phyloP scores from a whole-genome alignment of 139 green algal genomes.

The Nannochloris sp. region DNA sequence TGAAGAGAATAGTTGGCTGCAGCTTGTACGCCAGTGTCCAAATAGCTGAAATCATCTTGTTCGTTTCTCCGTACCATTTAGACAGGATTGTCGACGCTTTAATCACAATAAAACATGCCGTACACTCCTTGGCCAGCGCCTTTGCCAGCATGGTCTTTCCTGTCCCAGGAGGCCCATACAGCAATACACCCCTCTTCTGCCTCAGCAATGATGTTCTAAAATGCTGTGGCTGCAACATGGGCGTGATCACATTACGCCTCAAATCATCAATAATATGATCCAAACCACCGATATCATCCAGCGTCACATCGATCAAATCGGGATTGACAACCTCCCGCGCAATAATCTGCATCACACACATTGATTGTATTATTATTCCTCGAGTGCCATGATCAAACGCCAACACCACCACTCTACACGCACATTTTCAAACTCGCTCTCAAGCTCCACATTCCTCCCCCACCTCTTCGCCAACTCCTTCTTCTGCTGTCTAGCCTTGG shows the following conservation, averaged over 20 bases:
- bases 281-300: constrained; percentile 72
- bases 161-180: constrained; percentile 89
- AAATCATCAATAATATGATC: constrained; percentile 57
- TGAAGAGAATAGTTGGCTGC: constrained; percentile 92
- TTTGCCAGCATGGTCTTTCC: constrained; percentile 92
- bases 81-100: constrained; percentile 67
- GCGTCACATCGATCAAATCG: constrained; percentile 53
- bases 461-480: constrained; percentile 32
- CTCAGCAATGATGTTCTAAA: constrained; percentile 73
- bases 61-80: constrained; percentile 94
- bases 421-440: constrained; percentile 32
- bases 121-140: constrained; percentile 79
- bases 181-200: constrained; percentile 73
- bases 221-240: constrained; percentile 62
- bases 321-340: constrained; percentile 80
- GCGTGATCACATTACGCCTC: constrained; percentile 66
- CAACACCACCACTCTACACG: not conserved
- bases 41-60: constrained; percentile 77
- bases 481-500: constrained; percentile 15
- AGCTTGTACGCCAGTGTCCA: constrained; percentile 86
- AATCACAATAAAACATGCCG: constrained; percentile 92
- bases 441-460: constrained; percentile 29
- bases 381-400: too few species aligned
- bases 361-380: not conserved
- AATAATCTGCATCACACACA: constrained; percentile 47